These are phyloP conservation scores for Pulveroboletus sp. DNA, from an alignment of 768 basidiomycete species.

Conservation along the genomic window DNA sequence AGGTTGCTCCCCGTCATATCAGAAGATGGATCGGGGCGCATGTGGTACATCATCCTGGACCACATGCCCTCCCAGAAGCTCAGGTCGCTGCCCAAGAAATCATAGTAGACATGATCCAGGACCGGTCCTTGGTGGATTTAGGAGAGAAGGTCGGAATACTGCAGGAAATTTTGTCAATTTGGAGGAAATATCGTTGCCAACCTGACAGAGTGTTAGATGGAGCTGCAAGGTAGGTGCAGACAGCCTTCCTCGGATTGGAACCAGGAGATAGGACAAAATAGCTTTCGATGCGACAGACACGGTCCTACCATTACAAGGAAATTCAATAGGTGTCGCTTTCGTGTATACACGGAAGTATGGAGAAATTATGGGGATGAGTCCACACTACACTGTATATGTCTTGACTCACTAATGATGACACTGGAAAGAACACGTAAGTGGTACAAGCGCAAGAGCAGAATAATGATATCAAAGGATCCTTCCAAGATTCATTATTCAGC, in stretches of 20 bases:
- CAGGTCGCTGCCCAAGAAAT: conserved; percentile 8
- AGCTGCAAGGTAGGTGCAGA: neutral
- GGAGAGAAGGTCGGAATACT: conserved; percentile 14
- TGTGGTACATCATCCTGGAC: conserved; percentile 13
- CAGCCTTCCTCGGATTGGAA: neutral
- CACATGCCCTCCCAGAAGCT: conserved; percentile 1
- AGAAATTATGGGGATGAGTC: conserved; percentile 2
- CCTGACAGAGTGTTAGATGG: neutral
- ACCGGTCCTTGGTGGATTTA: conserved; percentile 13
- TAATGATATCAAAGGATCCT: conserved; percentile 15
- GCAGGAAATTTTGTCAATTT: conserved; percentile 13
- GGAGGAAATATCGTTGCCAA: conserved; percentile 18
- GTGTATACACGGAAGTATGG: conserved; percentile 1
- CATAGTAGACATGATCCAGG: conserved; percentile 11
- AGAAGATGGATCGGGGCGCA: conserved; percentile 4
- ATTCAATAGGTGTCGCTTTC: neutral
- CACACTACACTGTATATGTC: conserved; percentile 10
- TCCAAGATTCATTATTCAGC: conserved; percentile 7
- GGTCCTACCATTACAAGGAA: neutral
- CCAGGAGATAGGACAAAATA: too few species aligned
- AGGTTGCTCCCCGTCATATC: conserved; percentile 7
- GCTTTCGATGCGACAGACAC: neutral
- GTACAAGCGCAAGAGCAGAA: conserved; percentile 19
- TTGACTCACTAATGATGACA: conserved; percentile 9
- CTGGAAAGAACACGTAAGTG: conserved; percentile 12